Evolutionary conservation across 768 basidiomycete genomes (phyloP).

Genomic region (Multifurca ochricompacta): DNA sequence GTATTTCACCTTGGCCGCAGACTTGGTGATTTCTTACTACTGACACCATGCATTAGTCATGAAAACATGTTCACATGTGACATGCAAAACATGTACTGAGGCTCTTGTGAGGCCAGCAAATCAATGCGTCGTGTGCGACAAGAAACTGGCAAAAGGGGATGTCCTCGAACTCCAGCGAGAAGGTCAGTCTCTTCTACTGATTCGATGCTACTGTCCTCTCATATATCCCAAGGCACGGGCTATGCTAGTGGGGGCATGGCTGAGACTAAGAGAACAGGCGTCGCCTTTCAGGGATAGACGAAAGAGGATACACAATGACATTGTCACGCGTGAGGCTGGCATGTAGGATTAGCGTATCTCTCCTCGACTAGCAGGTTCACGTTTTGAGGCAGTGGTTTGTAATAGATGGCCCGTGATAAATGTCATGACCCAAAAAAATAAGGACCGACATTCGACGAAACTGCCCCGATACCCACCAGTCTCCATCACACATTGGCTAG

Average conservation of each 20-base stretch:
- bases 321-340: background rate
- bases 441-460: no score
- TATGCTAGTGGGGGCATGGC: constrained; percentile 93
- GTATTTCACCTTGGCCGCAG: constrained; percentile 38
- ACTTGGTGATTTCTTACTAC: background rate
- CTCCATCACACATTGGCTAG: no score
- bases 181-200: constrained; percentile 41
- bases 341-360: background rate
- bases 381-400: no score
- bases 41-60: constrained; percentile 41
- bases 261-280: constrained; percentile 71
- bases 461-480: no score
- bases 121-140: constrained; percentile 87
- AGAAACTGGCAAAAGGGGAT: constrained; percentile 53
- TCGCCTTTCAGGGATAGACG: constrained; percentile 75
- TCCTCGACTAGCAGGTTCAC: background rate
- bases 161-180: constrained; percentile 83
- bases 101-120: constrained; percentile 70
- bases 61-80: constrained; percentile 85
- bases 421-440: no score
- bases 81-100: constrained; percentile 87
- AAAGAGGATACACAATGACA: background rate
- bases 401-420: no score
- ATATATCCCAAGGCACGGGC: constrained; percentile 58
- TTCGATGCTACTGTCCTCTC: background rate